These are phyloP conservation scores for Fusarium chuoi DNA, from an alignment of 2,329 filamentous ascomycete species.

Conservation along the genomic window DNA sequence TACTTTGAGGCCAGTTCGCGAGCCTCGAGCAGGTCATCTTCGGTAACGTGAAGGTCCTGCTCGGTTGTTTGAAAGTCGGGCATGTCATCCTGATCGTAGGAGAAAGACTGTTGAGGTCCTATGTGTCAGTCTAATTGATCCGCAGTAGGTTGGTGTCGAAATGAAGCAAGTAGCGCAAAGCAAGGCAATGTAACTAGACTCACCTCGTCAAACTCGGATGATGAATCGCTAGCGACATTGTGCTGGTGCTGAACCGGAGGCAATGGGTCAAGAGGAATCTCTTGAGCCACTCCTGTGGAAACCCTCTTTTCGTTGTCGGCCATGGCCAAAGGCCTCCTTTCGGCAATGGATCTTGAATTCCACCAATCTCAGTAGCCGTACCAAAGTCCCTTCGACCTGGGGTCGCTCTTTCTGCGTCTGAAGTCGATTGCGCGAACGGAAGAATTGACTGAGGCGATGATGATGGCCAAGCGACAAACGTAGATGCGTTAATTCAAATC, in stretches of 20 bases:
- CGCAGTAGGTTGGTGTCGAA: not conserved
- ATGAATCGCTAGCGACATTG: slow-evolving; percentile 29
- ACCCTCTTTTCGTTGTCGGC: slow-evolving; percentile 46
- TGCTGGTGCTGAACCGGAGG: slow-evolving; percentile 34
- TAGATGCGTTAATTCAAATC: not conserved
- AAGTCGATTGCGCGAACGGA: slow-evolving; percentile 8
- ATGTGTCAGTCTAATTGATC: slow-evolving; percentile 12
- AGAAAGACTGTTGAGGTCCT: slow-evolving; percentile 46
- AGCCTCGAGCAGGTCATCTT: slow-evolving; percentile 58
- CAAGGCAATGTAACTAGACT: slow-evolving; percentile 1
- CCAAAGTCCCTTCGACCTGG: slow-evolving; percentile 8
- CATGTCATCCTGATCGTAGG: slow-evolving; percentile 53
- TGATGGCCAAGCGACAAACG: not conserved
- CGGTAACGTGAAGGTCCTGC: slow-evolving; percentile 57
- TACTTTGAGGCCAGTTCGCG: slow-evolving; percentile 56
- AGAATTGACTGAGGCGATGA: not conserved
- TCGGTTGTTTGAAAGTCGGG: slow-evolving; percentile 47
- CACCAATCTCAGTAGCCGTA: slow-evolving; percentile 30
- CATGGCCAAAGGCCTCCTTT: slow-evolving; percentile 45
- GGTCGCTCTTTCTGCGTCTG: slow-evolving; percentile 15
- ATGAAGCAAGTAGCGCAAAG: not conserved
- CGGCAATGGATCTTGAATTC: slow-evolving; percentile 29
- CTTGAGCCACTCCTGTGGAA: slow-evolving; percentile 31
- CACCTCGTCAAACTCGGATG: slow-evolving; percentile 45
- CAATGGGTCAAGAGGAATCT: slow-evolving; percentile 29